Percentiles rank a stretch among this genome's conserved stretches.
phyloP scores from a whole-genome alignment of 192 early-diverging fungal species.

The Mortierella antarctica region DNA sequence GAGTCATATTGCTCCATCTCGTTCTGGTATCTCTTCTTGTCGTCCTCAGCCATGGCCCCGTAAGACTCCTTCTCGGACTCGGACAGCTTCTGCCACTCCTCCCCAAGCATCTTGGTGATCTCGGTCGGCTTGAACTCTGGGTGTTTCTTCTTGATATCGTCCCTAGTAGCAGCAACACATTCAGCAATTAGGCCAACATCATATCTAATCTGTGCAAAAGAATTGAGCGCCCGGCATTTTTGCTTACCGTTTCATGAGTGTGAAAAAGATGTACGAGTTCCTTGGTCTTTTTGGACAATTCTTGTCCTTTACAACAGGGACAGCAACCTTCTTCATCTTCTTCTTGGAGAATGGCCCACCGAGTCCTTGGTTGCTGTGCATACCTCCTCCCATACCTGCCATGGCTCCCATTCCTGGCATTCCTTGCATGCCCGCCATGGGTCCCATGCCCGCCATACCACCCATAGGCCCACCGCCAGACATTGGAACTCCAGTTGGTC shows the following conservation, averaged over 20 bases:
- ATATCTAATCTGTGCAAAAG: too few relatives aligned
- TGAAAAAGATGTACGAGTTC: conserved; percentile 57
- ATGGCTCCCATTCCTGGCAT: conserved; percentile 12
- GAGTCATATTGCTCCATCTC: conserved; percentile 51
- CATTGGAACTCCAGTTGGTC: neutral
- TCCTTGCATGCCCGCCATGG: neutral
- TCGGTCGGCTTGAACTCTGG: conserved; percentile 53
- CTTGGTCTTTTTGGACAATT: conserved; percentile 55
- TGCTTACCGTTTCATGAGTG: conserved; percentile 49
- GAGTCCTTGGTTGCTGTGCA: conserved; percentile 10
- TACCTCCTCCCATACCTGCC: conserved; percentile 18
- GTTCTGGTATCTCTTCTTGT: conserved; percentile 46
- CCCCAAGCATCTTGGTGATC: conserved; percentile 54
- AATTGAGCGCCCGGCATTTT: neutral
- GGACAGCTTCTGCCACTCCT: conserved; percentile 55
- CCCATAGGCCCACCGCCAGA: conserved; percentile 1
- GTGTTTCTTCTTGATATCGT: conserved; percentile 53
- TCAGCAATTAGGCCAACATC: neutral
- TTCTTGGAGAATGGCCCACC: conserved; percentile 38
- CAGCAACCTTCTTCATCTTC: conserved; percentile 29
- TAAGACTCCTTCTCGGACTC: conserved; percentile 54
- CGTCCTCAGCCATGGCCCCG: conserved; percentile 47
- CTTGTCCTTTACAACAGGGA: conserved; percentile 48
- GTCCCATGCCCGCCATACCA: neutral
- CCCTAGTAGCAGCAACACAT: conserved; percentile 9